phyloP scores from a whole-genome alignment of 148 eudicot genomes.

The Polygonum maritimum region DNA sequence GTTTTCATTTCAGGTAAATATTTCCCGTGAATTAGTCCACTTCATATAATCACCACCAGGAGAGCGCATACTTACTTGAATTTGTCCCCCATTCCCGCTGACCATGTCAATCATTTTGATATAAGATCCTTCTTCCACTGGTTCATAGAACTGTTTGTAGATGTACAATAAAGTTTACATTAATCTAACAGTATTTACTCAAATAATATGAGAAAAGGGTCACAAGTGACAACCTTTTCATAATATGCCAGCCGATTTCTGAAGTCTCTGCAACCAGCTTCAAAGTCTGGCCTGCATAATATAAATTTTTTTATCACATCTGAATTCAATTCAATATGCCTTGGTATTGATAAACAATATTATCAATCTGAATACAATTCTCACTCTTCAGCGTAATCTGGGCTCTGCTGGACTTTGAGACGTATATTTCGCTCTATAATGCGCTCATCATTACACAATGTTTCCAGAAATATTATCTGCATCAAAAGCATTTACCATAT shows the following conservation, averaged over 20 bases:
- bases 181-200: background rate
- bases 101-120: conserved; percentile 97
- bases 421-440: conserved; percentile 97
- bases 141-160: conserved; percentile 66
- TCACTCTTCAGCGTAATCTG: conserved; percentile 97
- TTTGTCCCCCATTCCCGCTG: conserved; percentile 95
- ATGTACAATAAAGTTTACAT: background rate
- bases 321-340: background rate
- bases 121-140: conserved; percentile 96
- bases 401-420: conserved; percentile 97
- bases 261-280: conserved; percentile 94
- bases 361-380: conserved; percentile 15
- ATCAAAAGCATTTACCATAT: conserved; percentile 3
- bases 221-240: conserved; percentile 53
- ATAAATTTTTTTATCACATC: background rate
- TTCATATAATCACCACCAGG: background rate
- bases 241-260: conserved; percentile 77
- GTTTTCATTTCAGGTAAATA: background rate
- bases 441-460: conserved; percentile 63
- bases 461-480: conserved; percentile 94
- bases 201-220: conserved; percentile 14
- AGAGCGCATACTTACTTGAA: conserved; percentile 53
- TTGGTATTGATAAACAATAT: background rate
- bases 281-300: conserved; percentile 79
- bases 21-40: background rate